A percentile compares a stretch with the other conserved stretches of the same genome.
Evolutionary conservation across 2,329 filamentous ascomycete genomes (phyloP).

Genomic region (Paecilomyces sp.): DNA sequence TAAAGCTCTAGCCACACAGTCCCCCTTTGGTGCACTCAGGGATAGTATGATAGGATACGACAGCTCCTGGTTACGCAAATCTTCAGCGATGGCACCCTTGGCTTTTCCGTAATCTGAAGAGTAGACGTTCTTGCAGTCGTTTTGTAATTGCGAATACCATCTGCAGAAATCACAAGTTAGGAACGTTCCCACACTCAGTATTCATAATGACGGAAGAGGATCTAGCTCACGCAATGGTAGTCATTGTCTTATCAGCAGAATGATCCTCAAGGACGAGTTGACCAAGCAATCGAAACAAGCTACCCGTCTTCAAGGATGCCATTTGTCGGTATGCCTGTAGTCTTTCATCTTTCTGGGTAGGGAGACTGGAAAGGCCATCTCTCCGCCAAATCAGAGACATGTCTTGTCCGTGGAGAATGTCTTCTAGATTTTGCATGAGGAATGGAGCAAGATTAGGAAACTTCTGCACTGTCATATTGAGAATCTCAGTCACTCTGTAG

Average conservation of each 20-base stretch:
- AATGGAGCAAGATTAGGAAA: constrained; percentile 11
- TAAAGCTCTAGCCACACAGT: constrained; percentile 10
- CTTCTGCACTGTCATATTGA: constrained; percentile 8
- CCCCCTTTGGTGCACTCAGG: constrained; percentile 9
- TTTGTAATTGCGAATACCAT: constrained; percentile 16
- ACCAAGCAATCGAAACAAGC: constrained; percentile 13
- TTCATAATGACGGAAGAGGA: background rate
- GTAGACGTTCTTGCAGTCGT: constrained; percentile 17
- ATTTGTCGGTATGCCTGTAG: constrained; percentile 10
- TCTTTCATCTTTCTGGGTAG: constrained; percentile 4
- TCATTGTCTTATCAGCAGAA: constrained; percentile 12
- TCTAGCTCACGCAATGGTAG: constrained; percentile 9
- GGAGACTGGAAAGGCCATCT: constrained; percentile 11
- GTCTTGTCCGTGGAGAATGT: constrained; percentile 16
- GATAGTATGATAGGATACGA: constrained; percentile 14
- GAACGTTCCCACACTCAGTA: background rate
- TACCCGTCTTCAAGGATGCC: constrained; percentile 14
- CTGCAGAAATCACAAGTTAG: constrained; percentile 4
- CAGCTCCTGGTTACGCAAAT: constrained; percentile 13
- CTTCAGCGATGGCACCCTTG: constrained; percentile 13
- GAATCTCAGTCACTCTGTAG: constrained; percentile 13
- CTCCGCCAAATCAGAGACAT: constrained; percentile 15
- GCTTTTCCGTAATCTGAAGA: constrained; percentile 14
- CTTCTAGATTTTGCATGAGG: constrained; percentile 13
- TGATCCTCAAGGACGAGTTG: constrained; percentile 11